Evolutionary conservation across 2,329 filamentous ascomycete species (phyloP), one percentile per base, ranked within the genome.

Genomic region (Fusarium tuaranense): DNA sequence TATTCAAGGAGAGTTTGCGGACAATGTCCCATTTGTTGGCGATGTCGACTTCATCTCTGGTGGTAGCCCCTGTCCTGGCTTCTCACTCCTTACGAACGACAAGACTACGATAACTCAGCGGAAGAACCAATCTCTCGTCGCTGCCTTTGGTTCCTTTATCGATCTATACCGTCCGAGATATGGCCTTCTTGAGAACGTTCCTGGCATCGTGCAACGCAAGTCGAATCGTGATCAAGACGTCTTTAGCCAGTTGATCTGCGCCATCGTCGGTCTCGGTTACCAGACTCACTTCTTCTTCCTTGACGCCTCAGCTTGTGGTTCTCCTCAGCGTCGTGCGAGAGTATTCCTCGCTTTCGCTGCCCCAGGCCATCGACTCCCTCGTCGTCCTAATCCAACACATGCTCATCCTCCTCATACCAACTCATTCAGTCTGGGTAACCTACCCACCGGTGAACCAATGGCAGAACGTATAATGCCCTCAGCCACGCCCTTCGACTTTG

Each of bases 61-160:
- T 1, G 94, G 94, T 0, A 94, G 90, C 62, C 94, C 94, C 0
- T 97, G 94, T 74, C 93, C 92, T 18, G 94, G 93, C 0, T 97
- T 95, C 77, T 95, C 93, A 0, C 64, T 74, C 0, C 81, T 94
- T 1, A 95, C 95, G 7, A 75, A 75, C 0, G 82, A 92, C 75
- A 91, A 87, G 76, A 83, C 86, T 0, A 92, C 88, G 2, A 78
- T 84, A 0, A 64, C 84, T 5, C 92, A 93, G 10, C 82, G 91
- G 7, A 90, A 90, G 68, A 95, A 97, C 78, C 92, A 93, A 38
- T 95, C 93, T 0, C 88, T 97, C 34, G 89, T 97, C 0, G 94
- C 93, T 0, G 93, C 93, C 0, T 94, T 96, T 41, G 92, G 91
- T 0, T 91, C 94, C 0, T 94, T 89, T 69, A 86, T 96, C 2